Base-by-base conservation (phyloP, 1,284 basidiomycete species). In the Microbotryomycetes sp. region DNA sequence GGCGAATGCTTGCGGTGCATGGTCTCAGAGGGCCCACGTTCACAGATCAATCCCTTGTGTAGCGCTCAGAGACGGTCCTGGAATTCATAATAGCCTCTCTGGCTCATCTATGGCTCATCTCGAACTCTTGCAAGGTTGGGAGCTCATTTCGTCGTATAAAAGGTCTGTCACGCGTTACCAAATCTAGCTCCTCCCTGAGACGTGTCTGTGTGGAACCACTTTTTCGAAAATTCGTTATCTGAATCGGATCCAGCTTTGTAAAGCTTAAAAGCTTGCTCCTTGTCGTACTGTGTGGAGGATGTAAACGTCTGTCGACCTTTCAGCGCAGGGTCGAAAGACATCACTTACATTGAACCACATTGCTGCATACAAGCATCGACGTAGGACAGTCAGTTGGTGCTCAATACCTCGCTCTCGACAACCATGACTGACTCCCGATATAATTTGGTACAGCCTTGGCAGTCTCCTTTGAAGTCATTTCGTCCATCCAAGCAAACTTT, bases 401-500 rank as follows among this genome's bases (percentile, higher is more conserved):
- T n/a, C n/a, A n/a, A n/a, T n/a, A n/a, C n/a, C n/a, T n/a, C n/a
- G n/a, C 36, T 9, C 19, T 42, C 36, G 19, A 19, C 19, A 19
- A 42, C 12, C 36, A 42, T 19, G 36, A 42, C 36, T 42, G 12
- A 42, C 66, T 42, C 3, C 61, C 58, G 32, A 72, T 55, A 48
- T 70, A 60, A 49, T 73, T 69, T 29, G 69, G 67, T 22, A 74
- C 59, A 1, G 63, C 49, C 6, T 49, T 6, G 4, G 49, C 32
- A 25, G 69, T 64, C 25, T 69, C 63, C 25, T 66, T 61, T 12
- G 69, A 53, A 3, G 67, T 67, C 25, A 73, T 55, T 2, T 65
- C 60, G 22, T 71, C 54, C 3, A 73, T 57, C 68, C 73, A 74
- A 0, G 53, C 54, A 14, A 73, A 45, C 6, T 69, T 60, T 5